Conservation (phyloP, 2,329 filamentous ascomycete genomes). For the Fusarium sp. region DNA sequence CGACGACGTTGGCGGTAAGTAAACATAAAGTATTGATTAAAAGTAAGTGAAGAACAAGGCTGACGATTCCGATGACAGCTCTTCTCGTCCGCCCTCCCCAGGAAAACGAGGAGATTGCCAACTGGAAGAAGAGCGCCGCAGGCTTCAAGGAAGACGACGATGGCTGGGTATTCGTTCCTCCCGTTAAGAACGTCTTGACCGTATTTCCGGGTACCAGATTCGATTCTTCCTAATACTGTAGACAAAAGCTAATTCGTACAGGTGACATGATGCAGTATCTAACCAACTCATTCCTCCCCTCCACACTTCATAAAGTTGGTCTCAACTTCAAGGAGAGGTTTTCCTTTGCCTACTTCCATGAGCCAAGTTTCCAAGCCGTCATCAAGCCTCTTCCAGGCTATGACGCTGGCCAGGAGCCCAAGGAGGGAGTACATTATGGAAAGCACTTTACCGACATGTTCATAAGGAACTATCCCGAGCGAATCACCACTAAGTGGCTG, state of each 20-base stretch:
- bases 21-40: accelerated
- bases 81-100: conserved; percentile 59
- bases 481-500: conserved; percentile 55
- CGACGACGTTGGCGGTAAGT: conserved; percentile 60
- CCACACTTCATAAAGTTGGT: conserved; percentile 63
- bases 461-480: conserved; percentile 60
- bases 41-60: neutral
- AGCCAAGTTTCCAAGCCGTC: conserved; percentile 60
- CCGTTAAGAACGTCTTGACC: conserved; percentile 57
- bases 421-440: conserved; percentile 61
- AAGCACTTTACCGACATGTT: conserved; percentile 65
- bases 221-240: neutral
- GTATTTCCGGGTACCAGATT: conserved; percentile 58
- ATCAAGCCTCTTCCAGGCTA: conserved; percentile 56
- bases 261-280: conserved; percentile 65
- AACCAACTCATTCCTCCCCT: conserved; percentile 57
- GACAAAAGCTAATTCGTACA: conserved; percentile 17
- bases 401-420: conserved; percentile 45
- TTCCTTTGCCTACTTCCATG: conserved; percentile 63
- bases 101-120: conserved; percentile 54
- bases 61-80: conserved; percentile 36
- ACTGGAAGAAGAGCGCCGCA: conserved; percentile 59
- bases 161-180: conserved; percentile 61
- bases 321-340: conserved; percentile 60
- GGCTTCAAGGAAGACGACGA: conserved; percentile 58